Percentiles rank a stretch among this genome's conserved stretches.
phyloP scores from a whole-genome alignment of 306 rosid genomes.

The Psophocarpus tetragonolobus region DNA sequence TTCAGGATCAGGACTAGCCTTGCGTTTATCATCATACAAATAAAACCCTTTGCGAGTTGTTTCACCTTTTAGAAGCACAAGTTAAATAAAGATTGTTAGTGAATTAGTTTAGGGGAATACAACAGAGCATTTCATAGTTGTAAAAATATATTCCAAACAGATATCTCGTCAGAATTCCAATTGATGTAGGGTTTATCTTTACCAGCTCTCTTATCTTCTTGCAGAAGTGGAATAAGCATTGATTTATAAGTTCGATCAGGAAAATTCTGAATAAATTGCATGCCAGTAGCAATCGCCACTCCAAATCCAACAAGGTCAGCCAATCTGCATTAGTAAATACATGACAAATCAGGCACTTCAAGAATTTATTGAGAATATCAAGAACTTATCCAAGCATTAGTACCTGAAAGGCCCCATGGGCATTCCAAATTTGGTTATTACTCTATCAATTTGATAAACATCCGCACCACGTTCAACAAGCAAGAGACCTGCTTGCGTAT shows the following conservation, averaged over 20 bases:
- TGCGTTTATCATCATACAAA: constrained; percentile 71
- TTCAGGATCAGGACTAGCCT: constrained; percentile 86
- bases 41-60: constrained; percentile 78
- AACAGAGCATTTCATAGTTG: neutral
- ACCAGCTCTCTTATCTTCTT: constrained; percentile 92
- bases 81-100: neutral
- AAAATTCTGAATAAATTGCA: constrained; percentile 58
- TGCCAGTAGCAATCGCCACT: constrained; percentile 76
- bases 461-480: constrained; percentile 87
- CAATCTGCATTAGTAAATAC: constrained; percentile 58
- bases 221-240: constrained; percentile 83
- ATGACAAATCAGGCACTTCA: constrained; percentile 27
- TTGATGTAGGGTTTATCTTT: constrained; percentile 24
- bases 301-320: constrained; percentile 92
- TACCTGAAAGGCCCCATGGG: constrained; percentile 99
- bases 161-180: constrained; percentile 18
- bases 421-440: constrained; percentile 70
- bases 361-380: constrained; percentile 6
- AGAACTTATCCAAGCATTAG: constrained; percentile 21
- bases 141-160: neutral
- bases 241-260: constrained; percentile 85
- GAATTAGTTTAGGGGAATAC: constrained; percentile 3
- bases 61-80: constrained; percentile 62
- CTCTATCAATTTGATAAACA: constrained; percentile 79
- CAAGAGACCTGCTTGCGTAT: constrained; percentile 76